These are phyloP conservation scores for Ascochyta lentis DNA, from an alignment of 2,329 filamentous ascomycete species.

Conservation along the genomic window DNA sequence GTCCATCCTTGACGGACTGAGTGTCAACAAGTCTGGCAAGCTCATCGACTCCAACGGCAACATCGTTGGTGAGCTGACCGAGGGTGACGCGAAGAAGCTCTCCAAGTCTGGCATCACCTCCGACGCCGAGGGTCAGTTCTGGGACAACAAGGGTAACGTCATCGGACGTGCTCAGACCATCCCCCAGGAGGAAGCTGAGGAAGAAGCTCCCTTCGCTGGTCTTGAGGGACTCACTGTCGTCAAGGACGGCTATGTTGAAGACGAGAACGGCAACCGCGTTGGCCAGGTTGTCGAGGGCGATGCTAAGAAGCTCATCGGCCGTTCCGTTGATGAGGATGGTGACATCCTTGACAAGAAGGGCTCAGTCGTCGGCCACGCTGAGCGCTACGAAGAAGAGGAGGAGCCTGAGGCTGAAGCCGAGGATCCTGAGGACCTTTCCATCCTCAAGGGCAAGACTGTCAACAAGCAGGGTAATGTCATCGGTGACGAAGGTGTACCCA, in stretches of 20 bases:
- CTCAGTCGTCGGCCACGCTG: slow-evolving; percentile 59
- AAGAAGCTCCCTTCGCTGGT: slow-evolving; percentile 58
- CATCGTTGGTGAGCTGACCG: slow-evolving; percentile 57
- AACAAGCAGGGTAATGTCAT: slow-evolving; percentile 61
- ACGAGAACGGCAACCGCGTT: slow-evolving; percentile 59
- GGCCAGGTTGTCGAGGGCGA: slow-evolving; percentile 59
- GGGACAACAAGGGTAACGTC: slow-evolving; percentile 61
- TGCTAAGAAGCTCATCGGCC: slow-evolving; percentile 59
- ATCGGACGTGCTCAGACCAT: slow-evolving; percentile 59
- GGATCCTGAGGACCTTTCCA: slow-evolving; percentile 54
- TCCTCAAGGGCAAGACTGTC: slow-evolving; percentile 54
- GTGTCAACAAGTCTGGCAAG: slow-evolving; percentile 60
- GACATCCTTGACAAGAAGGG: slow-evolving; percentile 62
- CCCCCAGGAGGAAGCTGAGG: slow-evolving; percentile 54
- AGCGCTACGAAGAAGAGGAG: slow-evolving; percentile 67
- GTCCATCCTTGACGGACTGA: slow-evolving; percentile 57
- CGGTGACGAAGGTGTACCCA: slow-evolving; percentile 57
- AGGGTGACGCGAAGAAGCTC: slow-evolving; percentile 61
- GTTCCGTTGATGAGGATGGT: slow-evolving; percentile 59
- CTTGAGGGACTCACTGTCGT: slow-evolving; percentile 59
- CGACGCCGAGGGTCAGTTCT: slow-evolving; percentile 59
- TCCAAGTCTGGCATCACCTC: slow-evolving; percentile 55
- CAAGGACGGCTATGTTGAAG: slow-evolving; percentile 58
- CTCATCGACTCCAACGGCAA: slow-evolving; percentile 55
- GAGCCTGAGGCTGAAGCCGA: slow-evolving; percentile 52